Evolutionary conservation across 345 rosid species (phyloP).

Genomic region (Populus davidiana): DNA sequence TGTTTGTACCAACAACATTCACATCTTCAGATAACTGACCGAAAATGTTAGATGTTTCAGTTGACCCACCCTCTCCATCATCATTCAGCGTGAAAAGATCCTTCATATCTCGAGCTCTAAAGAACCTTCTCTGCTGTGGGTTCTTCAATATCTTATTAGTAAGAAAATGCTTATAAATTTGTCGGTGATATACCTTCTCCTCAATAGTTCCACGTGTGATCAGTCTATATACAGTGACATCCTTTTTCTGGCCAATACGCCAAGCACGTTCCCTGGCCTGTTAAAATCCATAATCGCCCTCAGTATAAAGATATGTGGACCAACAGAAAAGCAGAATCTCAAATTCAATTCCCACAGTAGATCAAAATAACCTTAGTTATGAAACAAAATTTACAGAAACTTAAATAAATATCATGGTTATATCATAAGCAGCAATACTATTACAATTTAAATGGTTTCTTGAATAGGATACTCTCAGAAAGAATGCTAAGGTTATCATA

Average conservation of each 20-base stretch:
- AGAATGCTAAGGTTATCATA: not conserved
- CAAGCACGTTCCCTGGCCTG: slow-evolving; percentile 99
- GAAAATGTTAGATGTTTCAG: slow-evolving; percentile 87
- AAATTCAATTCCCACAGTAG: not conserved
- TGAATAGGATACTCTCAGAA: not conserved
- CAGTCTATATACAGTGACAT: slow-evolving; percentile 88
- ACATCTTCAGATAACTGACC: slow-evolving; percentile 76
- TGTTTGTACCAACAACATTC: slow-evolving; percentile 53
- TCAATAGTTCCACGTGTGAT: slow-evolving; percentile 92
- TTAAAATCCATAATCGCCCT: slow-evolving; percentile 13
- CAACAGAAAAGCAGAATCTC: not conserved
- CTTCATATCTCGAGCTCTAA: slow-evolving; percentile 94
- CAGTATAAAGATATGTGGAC: slow-evolving; percentile 4
- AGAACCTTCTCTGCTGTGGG: slow-evolving; percentile 92
- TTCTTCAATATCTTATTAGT: slow-evolving; percentile 90
- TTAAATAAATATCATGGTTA: not conserved
- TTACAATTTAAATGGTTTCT: not conserved
- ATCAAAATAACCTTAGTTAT: not conserved
- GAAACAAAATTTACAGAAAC: not conserved
- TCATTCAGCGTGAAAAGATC: slow-evolving; percentile 81
- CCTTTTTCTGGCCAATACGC: slow-evolving; percentile 95
- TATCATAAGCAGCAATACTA: not conserved
- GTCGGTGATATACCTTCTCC: slow-evolving; percentile 95
- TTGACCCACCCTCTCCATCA: slow-evolving; percentile 57
- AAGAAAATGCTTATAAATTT: slow-evolving; percentile 95